A percentile compares a stretch with the other conserved stretches of the same genome.
These are phyloP conservation scores for Bruguiera parviflora DNA, from an alignment of 345 rosid genomes.

Conservation along the genomic window DNA sequence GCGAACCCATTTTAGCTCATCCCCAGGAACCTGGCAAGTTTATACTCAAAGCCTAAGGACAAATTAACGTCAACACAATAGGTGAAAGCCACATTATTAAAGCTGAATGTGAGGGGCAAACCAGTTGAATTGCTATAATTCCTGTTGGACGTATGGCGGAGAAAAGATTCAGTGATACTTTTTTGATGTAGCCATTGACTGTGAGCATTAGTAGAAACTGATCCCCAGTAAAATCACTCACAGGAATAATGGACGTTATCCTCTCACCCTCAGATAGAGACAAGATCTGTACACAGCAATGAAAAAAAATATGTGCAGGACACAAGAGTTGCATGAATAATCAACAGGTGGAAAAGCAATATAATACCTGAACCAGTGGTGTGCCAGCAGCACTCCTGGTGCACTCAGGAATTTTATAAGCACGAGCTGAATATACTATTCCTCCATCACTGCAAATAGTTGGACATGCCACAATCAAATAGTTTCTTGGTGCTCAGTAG, in stretches of 20 bases:
- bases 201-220: slow-evolving; percentile 92
- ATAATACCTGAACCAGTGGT: slow-evolving; percentile 78
- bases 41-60: slow-evolving; percentile 8
- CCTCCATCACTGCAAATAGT: slow-evolving; percentile 67
- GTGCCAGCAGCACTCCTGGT: slow-evolving; percentile 88
- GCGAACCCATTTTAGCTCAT: slow-evolving; percentile 90
- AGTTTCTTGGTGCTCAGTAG: neutral
- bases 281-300: slow-evolving; percentile 53
- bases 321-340: slow-evolving; percentile 5
- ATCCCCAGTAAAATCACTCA: slow-evolving; percentile 74
- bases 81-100: neutral
- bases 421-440: slow-evolving; percentile 87
- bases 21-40: slow-evolving; percentile 75
- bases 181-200: slow-evolving; percentile 91
- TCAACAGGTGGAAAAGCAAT: slow-evolving; percentile 3
- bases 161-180: slow-evolving; percentile 75
- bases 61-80: neutral
- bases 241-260: slow-evolving; percentile 93
- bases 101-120: slow-evolving; percentile 34
- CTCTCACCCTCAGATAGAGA: slow-evolving; percentile 90
- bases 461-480: neutral
- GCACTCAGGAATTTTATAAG: slow-evolving; percentile 93
- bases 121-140: slow-evolving; percentile 95
- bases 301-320: slow-evolving; percentile 16
- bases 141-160: slow-evolving; percentile 93